Base-by-base conservation (phyloP, 768 basidiomycete genomes). In the Porphyrellus cyaneotinctus region DNA sequence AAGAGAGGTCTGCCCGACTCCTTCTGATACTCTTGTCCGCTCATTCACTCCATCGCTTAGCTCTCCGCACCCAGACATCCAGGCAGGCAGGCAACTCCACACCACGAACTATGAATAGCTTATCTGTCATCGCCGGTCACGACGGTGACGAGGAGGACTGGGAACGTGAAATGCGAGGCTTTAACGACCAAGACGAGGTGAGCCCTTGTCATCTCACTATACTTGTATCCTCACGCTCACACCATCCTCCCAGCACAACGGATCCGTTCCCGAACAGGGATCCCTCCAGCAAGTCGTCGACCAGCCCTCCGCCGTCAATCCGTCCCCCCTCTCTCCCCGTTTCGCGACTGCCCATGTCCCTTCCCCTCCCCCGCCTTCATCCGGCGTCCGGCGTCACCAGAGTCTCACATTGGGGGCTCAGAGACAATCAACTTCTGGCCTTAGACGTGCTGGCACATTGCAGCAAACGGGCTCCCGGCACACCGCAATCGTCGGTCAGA, bases 111-210 rank as follows among this genome's bases (percentile, higher is more conserved):
- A 74, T 91, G 70, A 91, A 91, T 63, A 91, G 88, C 67, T 81
- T 93, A 48, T 81, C 87, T 32, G 87, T 87, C 49, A 92, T 93
- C 69, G 83, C 87, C 47, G 89, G 88, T 37, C 86, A 89, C 62
- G 90, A 93, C 60, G 88, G 85, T 59, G 90, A 91, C 54, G 90
- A 93, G 66, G 90, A 91, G 58, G 87, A 89, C 51, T 93, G 91
- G 91, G 87, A 89, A 67, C 73, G 77, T 38, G 82, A 83, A 36
- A 77, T 85, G 69, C 70, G 76, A 18, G 79, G 76, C 70, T 71
- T 80, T 66, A 72, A 74, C 13, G 74, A 81, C 53, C 85, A 84
- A 47, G 87, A 88, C 30, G 87, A 88, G 71, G 89, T 88, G 56
- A 58, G 72, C 64, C 22, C 22, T 52, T 30, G 37, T 43, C 15